Conservation (phyloP, 768 basidiomycete species). For the Tephrocybe sp. region DNA sequence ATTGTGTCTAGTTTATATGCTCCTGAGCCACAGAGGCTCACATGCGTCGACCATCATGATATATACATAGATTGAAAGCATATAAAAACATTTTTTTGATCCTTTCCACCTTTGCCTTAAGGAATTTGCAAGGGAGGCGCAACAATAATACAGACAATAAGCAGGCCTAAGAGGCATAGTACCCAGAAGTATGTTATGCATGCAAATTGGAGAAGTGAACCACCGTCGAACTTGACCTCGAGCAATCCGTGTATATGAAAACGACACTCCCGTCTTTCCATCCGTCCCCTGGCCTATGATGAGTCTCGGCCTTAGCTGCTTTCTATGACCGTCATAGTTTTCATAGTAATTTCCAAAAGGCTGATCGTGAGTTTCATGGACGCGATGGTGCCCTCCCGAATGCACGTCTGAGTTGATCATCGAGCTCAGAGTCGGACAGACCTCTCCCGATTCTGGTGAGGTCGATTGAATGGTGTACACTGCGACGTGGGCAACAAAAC, state of each 20-base stretch:
- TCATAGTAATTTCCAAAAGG: slow-evolving; percentile 92
- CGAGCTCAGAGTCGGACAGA: slow-evolving; percentile 86
- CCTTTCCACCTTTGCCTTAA: too few relatives aligned
- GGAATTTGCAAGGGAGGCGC: too few relatives aligned
- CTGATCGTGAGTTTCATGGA: slow-evolving; percentile 97
- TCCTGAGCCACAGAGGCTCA: too few relatives aligned
- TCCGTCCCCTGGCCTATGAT: slow-evolving; percentile 42
- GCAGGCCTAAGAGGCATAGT: slow-evolving; percentile 59
- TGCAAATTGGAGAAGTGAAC: slow-evolving; percentile 38
- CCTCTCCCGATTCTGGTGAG: slow-evolving; percentile 84
- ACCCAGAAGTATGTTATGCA: neutral
- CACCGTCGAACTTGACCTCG: slow-evolving; percentile 81
- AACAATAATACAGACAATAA: slow-evolving; percentile 76
- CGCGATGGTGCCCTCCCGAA: slow-evolving; percentile 90
- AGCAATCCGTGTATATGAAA: slow-evolving; percentile 98
- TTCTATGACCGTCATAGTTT: too few relatives aligned
- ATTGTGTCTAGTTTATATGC: slow-evolving; percentile 87
- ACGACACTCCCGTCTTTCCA: slow-evolving; percentile 71
- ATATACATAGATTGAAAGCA: too few relatives aligned
- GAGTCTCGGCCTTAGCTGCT: slow-evolving; percentile 47
- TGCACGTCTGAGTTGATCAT: slow-evolving; percentile 80
- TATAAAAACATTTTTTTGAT: too few relatives aligned
- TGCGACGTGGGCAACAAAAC: slow-evolving; percentile 8
- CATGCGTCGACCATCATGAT: too few relatives aligned
- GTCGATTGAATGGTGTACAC: slow-evolving; percentile 47